phyloP scores from a whole-genome alignment of 306 rosid species.

The Cucurbita argyrosperma region DNA sequence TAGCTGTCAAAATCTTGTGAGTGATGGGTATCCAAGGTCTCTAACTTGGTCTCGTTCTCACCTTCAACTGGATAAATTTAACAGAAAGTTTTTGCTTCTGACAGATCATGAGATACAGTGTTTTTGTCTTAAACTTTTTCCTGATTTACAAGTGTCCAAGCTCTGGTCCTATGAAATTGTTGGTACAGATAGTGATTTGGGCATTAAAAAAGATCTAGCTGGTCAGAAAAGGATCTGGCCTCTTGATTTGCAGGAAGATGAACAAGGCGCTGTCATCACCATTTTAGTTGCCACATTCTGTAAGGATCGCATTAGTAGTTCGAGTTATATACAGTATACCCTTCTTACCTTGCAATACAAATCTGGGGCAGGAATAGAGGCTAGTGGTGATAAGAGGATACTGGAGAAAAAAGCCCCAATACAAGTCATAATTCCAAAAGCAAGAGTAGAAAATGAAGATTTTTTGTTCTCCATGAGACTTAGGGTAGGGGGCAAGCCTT shows the following conservation, averaged over 20 bases:
- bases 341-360: conserved; percentile 82
- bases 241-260: conserved; percentile 70
- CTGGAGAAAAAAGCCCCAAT: conserved; percentile 80
- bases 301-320: conserved; percentile 76
- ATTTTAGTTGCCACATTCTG: conserved; percentile 74
- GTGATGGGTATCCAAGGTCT: conserved; percentile 85
- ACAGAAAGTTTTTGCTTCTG: conserved; percentile 43
- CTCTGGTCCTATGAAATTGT: conserved; percentile 82
- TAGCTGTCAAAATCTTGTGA: conserved; percentile 26
- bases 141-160: conserved; percentile 40
- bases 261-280: conserved; percentile 60
- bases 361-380: conserved; percentile 34
- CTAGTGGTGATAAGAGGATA: conserved; percentile 30
- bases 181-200: conserved; percentile 72
- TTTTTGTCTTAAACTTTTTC: conserved; percentile 37
- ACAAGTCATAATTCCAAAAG: conserved; percentile 90
- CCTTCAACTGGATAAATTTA: conserved; percentile 25
- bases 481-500: conserved; percentile 78
- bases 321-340: conserved; percentile 89
- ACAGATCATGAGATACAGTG: conserved; percentile 77
- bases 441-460: conserved; percentile 70
- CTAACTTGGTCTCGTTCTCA: conserved; percentile 57
- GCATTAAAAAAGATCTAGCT: conserved; percentile 83
- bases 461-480: conserved; percentile 89
- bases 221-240: conserved; percentile 96